Percentiles rank a stretch among this genome's conserved stretches.
phyloP scores from a whole-genome alignment of 208 protist genomes.

The Leishmania major region DNA sequence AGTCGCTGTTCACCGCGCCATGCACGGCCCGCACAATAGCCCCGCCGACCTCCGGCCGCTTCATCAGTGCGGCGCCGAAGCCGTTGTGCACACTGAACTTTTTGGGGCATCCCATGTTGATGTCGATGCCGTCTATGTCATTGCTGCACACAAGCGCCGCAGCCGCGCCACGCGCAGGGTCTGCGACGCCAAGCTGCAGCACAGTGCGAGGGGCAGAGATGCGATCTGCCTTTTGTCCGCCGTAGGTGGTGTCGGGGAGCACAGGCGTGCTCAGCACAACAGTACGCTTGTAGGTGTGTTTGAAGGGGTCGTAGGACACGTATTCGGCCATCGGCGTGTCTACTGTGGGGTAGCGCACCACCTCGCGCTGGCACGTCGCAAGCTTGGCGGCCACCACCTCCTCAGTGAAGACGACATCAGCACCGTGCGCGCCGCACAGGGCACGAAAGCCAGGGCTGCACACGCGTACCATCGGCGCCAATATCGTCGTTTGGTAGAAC shows the following conservation, averaged over 20 bases:
- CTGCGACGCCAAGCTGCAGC: constrained; percentile 94
- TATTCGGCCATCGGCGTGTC: constrained; percentile 77
- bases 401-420: constrained; percentile 97
- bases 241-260: neutral
- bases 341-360: constrained; percentile 55
- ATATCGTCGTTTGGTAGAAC: constrained; percentile 79
- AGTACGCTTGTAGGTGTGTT: constrained; percentile 67
- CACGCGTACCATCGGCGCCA: constrained; percentile 97
- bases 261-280: constrained; percentile 50
- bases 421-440: constrained; percentile 90
- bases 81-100: constrained; percentile 96
- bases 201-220: constrained; percentile 56
- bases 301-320: constrained; percentile 81
- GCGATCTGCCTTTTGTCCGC: neutral
- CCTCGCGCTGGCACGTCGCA: constrained; percentile 51
- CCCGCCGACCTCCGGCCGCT: constrained; percentile 47
- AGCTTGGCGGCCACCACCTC: constrained; percentile 97
- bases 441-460: constrained; percentile 93
- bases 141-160: constrained; percentile 85
- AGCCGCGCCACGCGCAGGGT: constrained; percentile 64
- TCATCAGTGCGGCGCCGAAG: constrained; percentile 97
- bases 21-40: constrained; percentile 71
- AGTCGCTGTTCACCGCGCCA: constrained; percentile 39
- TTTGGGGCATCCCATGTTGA: constrained; percentile 99
- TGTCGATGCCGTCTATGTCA: constrained; percentile 96